phyloP scores from a whole-genome alignment of 2,329 filamentous ascomycete species.

The Aureobasidium sp. region DNA sequence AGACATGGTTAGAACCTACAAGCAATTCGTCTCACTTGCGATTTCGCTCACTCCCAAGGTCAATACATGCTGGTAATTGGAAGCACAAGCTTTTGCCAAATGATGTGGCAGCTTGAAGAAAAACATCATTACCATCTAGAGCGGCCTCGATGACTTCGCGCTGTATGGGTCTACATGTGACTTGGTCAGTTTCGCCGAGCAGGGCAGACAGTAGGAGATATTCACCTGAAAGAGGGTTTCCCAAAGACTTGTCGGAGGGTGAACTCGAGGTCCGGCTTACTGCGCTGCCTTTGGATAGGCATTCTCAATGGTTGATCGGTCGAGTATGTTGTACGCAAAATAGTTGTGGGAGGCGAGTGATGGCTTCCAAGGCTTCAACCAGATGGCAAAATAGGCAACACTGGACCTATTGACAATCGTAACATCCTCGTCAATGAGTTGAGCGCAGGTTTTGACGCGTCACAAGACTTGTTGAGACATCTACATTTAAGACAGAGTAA shows the following conservation, averaged over 20 bases:
- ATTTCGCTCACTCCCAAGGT: conserved; percentile 65
- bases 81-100: conserved; percentile 49
- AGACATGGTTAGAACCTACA: not conserved
- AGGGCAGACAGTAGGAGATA: not conserved
- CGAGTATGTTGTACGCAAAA: not conserved
- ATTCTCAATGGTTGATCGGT: not conserved
- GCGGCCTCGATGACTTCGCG: conserved; percentile 80
- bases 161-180: conserved; percentile 48
- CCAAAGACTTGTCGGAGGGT: conserved; percentile 30
- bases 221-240: conserved; percentile 27
- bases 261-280: conserved; percentile 27
- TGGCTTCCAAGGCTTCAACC: conserved; percentile 3
- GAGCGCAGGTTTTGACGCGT: not conserved
- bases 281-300: conserved; percentile 11
- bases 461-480: not conserved
- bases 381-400: conserved; percentile 11
- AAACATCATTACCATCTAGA: conserved; percentile 78
- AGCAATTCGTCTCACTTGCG: not conserved
- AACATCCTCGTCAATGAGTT: not conserved
- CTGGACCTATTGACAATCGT: not conserved
- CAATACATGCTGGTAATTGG: conserved; percentile 46
- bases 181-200: not conserved
- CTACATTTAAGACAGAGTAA: no score
- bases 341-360: not conserved
- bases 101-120: conserved; percentile 80